Base-by-base conservation (phyloP, 169 alveolate species). In the Plasmodium berghei region DNA sequence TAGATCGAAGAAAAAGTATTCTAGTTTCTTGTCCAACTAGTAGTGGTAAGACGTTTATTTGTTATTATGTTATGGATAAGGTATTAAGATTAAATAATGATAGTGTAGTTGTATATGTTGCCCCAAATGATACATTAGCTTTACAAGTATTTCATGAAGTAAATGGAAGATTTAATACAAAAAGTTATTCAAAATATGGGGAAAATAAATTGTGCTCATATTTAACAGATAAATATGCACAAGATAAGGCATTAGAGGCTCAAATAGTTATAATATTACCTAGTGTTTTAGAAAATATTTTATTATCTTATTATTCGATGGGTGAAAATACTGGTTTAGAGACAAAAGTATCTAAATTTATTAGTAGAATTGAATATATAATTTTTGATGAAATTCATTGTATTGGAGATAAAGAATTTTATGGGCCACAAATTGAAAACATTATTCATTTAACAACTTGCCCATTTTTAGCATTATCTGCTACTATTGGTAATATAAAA, bases 1-100 rank as follows among this genome's bases (percentile, higher is more conserved):
- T 97, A 26, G 98, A 96, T 77, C 85, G 77, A 46, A 91, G 91
- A 67, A 96, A 87, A 63, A 93, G 94, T 80, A 96, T 91, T 28
- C 89, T 93, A 90, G 98, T 88, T 24, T 95, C 93, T 5, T 98
- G 98, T 1, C 99, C 99, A 10, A 97, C 99, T 1, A 95, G 98
- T 14, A 95, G 97, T 55, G 99, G 99, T 24, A 97, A 97, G 87
- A 97, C 99, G 5, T 97, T 94, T 93, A 96, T 97, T 72, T 96
- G 99, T 71, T 97, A 95, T 92, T 96, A 96, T 92, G 97, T 97
- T 59, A 96, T 96, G 98, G 98, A 96, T 63, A 95, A 95, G 85
- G 98, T 95, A 9, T 69, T 96, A 87, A 71, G 97, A 24, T 56
- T 75, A 42, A 97, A 96, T 59, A 95, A 96, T 85, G 97, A 94